Evolutionary conservation across 192 early-diverging fungal species (phyloP), one percentile per base, ranked within the genome.

Genomic region (Tieghemiomyces parasiticus): DNA sequence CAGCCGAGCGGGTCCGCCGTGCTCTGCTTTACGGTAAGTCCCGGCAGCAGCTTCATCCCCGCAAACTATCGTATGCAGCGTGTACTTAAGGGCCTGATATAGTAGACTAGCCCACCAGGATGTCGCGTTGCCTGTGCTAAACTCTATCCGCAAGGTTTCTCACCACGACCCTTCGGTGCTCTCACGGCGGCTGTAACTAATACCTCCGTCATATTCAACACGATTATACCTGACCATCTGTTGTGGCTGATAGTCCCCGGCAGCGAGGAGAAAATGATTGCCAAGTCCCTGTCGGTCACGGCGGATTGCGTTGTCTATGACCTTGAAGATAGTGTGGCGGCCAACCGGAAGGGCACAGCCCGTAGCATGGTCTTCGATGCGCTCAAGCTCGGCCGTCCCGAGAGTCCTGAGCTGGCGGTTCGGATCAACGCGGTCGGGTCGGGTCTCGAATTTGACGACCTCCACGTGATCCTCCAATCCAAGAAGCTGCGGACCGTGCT

Each of bases 301-400:
- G 88, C 84, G 2, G 94, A 97, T 70, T 86, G 84, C 64, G 69
- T 93, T 24, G 86, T 93, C 34, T 93, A 90, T 61, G 94, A 97
- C 63, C 75, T 97, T 2, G 94, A 97, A 61, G 94, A 97, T 68
- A 84, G 89, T 22, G 94, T 97, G 0, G 74, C 89, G 0, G 49
- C 79, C 16, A 88, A 83, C 68, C 80, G 85, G 58, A 97, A 97
- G 65, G 84, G 81, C 20, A 77, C 74, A 35, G 91, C 91, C 4
- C 78, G 91, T 44, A 55, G 76, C 35, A 71, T 83, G 63, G 82
- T 93, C 0, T 78, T 81, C 55, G 67, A 86, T 56, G 88, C 88
- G 16, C 72, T 84, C 24, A 75, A 74, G 53, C 71, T 73, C 42
- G 62, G 60, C 34, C 29, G 26, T 1, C 10, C 24, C 1, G n/a